Base-by-base conservation (phyloP, 83 land plant genomes). In the Diphasiastrum complanatum region DNA sequence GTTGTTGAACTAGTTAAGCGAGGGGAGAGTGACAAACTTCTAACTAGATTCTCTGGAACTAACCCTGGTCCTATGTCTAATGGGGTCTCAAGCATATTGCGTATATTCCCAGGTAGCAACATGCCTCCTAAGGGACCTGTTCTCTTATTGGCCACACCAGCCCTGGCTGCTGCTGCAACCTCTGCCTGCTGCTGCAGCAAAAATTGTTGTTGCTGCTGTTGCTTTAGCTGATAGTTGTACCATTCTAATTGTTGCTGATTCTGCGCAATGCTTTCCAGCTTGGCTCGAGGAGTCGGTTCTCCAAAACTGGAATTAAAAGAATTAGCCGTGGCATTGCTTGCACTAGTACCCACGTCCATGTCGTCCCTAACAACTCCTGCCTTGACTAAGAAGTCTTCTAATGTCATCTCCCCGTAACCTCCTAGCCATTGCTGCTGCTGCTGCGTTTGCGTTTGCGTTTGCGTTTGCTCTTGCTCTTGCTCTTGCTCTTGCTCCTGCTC, bases 351-450 rank as follows among this genome's bases (percentile, higher is more conserved):
- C 19, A 24, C 22, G 23, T 23, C 53, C 16, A 12, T 24, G 11
- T 55, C 34, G 14, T 55, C 59, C n/a, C 27, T 55, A 31, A 55
- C 27, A 20, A 55, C 59, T 11, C 59, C 59, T 14, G 59, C 59
- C 59, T 32, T 55, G 59, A 55, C 35, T 0, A 55, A 19, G 19
- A 55, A 55, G 1, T 55, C 59, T 27, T 55, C 59, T 11, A 55
- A 30, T 26, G 59, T 55, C 59, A 55, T 55, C 34, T 55, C 59
- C n/a, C n/a, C n/a, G n/a, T n/a, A n/a, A n/a, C n/a, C n/a, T 55
- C 59, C 59, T 8, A 55, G 34, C 26, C 35, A 20, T 14, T 11
- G 45, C 45, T 41, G 45, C 18, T 41, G 53, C 22, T 50, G 1
- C 1, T 0, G 16, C n/a, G n/a, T 18, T 10, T 12, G 12, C 16